Base-by-base conservation (phyloP, 495 filamentous ascomycete species). In the Penicillium silybi region DNA sequence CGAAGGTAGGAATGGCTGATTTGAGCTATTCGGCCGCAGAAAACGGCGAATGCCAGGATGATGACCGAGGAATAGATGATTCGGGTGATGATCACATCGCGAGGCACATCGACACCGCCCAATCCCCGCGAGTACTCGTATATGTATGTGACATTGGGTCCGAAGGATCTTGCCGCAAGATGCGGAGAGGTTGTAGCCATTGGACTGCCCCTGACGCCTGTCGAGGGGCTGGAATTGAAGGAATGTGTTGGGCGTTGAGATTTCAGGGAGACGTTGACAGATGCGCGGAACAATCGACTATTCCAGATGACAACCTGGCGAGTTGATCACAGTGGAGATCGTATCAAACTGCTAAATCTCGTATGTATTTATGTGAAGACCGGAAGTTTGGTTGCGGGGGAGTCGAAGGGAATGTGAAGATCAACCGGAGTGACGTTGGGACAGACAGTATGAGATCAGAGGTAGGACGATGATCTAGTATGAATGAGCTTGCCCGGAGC, bases 1-100 rank as follows among this genome's bases (percentile, higher is more conserved):
- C 93, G 85, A 25, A 93, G 66, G 44, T 86, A 80, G 13, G 74
- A 73, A 62, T 89, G 88, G 57, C 75, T 79, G 48, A 85, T 75
- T 26, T 87, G 74, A 15, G 80, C 71, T 11, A 86, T 61, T 38
- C 85, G 76, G 44, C 79, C 77, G 41, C 77, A 62, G 34, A 88
- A 74, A 22, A 85, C 63, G 9, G 73, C 47, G n/a, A 80, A 61
- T 32, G 76, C 77, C 9, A 86, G 59, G 4, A 61, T 53, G 5
- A 73, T 59, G 26, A 86, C 67, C 2, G 76, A 76, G 5, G 64
- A 34, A 66, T 74, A 73, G 52, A 80, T 71, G 19, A 74, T 64
- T 18, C 64, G 67, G 7, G 71, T 66, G 41, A 76, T 63, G 6
- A 78, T 55, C 18, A 66, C 62, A 65, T 78, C 74, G 43, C 66